Percentiles rank a stretch among this genome's conserved stretches.
phyloP scores from a whole-genome alignment of 345 rosid genomes.

The Kandelia obovata region DNA sequence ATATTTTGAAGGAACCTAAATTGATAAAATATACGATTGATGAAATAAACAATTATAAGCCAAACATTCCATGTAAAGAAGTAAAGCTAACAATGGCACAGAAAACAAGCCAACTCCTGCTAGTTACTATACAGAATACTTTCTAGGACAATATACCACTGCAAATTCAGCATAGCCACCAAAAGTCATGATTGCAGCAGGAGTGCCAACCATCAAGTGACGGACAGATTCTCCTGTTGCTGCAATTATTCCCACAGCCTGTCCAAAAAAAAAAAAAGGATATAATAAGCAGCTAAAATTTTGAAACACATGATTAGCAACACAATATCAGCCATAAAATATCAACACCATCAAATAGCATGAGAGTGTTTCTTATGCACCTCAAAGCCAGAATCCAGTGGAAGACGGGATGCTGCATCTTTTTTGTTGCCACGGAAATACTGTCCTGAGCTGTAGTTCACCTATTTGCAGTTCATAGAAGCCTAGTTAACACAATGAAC shows the following conservation, averaged over 20 bases:
- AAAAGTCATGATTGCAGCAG: slow-evolving; percentile 88
- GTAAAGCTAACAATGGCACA: neutral
- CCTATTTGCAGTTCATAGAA: slow-evolving; percentile 40
- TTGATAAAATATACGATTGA: slow-evolving; percentile 13
- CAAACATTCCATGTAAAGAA: neutral
- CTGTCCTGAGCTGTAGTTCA: slow-evolving; percentile 94
- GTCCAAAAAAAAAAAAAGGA: slow-evolving; percentile 5
- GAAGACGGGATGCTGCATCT: slow-evolving; percentile 53
- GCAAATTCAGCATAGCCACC: slow-evolving; percentile 86
- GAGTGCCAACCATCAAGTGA: slow-evolving; percentile 71
- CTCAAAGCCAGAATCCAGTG: slow-evolving; percentile 98
- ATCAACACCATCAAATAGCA: slow-evolving; percentile 17
- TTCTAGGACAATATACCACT: slow-evolving; percentile 37
- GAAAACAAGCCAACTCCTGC: slow-evolving; percentile 15
- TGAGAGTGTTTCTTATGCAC: slow-evolving; percentile 26
- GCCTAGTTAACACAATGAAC: slow-evolving; percentile 9
- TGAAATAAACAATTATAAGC: neutral
- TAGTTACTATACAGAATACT: slow-evolving; percentile 3
- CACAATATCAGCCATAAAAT: slow-evolving; percentile 10
- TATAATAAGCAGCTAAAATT: neutral
- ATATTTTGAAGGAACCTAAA: slow-evolving; percentile 67
- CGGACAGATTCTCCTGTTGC: slow-evolving; percentile 79
- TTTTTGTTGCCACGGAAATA: slow-evolving; percentile 55
- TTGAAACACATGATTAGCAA: neutral
- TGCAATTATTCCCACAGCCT: slow-evolving; percentile 91